These are phyloP conservation scores for Eutypella sp. DNA, from an alignment of 2,329 filamentous ascomycete species.

Conservation along the genomic window DNA sequence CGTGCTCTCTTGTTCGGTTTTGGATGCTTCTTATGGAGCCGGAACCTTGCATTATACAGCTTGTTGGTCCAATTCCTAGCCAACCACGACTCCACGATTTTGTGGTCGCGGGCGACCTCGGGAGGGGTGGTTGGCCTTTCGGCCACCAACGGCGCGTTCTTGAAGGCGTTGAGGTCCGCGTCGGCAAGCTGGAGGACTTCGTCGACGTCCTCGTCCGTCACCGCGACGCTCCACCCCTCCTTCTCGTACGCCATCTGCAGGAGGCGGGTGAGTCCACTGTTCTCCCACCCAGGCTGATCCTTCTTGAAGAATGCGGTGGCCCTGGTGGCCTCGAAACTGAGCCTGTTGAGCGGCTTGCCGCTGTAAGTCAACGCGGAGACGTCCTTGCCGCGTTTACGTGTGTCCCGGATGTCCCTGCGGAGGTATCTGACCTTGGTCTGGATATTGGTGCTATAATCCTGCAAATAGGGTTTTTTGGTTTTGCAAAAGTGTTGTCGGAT, in stretches of 20 bases:
- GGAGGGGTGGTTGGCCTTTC: not conserved
- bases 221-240: not conserved
- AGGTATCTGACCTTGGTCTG: not conserved
- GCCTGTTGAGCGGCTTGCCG: not conserved
- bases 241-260: not conserved
- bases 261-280: not conserved
- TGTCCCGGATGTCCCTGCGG: not conserved
- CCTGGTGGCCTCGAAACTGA: not conserved
- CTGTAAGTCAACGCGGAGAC: not conserved
- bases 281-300: not conserved
- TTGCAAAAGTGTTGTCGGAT: not conserved
- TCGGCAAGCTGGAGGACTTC: not conserved
- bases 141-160: not conserved
- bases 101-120: not conserved
- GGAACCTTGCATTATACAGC: no score
- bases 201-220: not conserved
- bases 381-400: not conserved
- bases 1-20: no score
- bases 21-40: no score
- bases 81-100: no score
- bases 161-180: not conserved
- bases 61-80: no score
- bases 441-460: not conserved
- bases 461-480: not conserved
- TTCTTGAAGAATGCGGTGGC: not conserved